Evolutionary conservation across 768 basidiomycete species (phyloP).

Genomic region (Boletus sp.): DNA sequence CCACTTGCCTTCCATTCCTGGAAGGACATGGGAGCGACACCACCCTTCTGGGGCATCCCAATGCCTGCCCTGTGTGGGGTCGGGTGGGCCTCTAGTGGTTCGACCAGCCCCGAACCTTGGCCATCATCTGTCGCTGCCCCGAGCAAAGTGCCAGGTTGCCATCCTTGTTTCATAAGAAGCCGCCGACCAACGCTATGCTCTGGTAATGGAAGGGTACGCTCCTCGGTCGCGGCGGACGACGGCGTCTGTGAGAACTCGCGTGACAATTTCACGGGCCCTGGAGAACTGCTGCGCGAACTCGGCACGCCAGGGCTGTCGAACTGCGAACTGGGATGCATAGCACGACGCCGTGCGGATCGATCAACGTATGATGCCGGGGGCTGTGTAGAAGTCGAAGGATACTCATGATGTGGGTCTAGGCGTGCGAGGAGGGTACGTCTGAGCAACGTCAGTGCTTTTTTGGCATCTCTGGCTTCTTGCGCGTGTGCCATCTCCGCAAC

Average conservation of each 20-base stretch:
- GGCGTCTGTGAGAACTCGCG: constrained; percentile 23
- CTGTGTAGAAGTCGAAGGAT: constrained; percentile 8
- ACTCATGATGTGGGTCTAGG: constrained; percentile 32
- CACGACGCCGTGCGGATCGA: constrained; percentile 68
- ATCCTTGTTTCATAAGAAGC: constrained; percentile 70
- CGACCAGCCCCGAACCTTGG: constrained; percentile 39
- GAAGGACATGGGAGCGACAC: not conserved
- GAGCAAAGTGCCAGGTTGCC: constrained; percentile 59
- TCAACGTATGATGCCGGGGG: constrained; percentile 47
- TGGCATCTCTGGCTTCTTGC: constrained; percentile 45
- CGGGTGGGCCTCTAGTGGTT: constrained; percentile 50
- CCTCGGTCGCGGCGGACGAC: constrained; percentile 14
- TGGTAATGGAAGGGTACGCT: constrained; percentile 42
- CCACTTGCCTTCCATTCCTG: constrained; percentile 33
- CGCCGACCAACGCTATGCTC: constrained; percentile 63
- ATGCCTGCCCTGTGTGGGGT: constrained; percentile 51
- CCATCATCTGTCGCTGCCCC: constrained; percentile 12
- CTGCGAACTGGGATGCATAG: constrained; percentile 49
- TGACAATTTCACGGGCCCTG: constrained; percentile 7
- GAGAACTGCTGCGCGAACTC: constrained; percentile 22
- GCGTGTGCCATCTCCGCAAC: constrained; percentile 1
- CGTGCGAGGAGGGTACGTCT: constrained; percentile 61
- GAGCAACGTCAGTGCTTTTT: constrained; percentile 62
- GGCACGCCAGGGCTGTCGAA: constrained; percentile 52
- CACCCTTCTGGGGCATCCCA: constrained; percentile 37